phyloP scores from a whole-genome alignment of 2,329 filamentous ascomycete genomes.

The Colletotrichum tropicicola region DNA sequence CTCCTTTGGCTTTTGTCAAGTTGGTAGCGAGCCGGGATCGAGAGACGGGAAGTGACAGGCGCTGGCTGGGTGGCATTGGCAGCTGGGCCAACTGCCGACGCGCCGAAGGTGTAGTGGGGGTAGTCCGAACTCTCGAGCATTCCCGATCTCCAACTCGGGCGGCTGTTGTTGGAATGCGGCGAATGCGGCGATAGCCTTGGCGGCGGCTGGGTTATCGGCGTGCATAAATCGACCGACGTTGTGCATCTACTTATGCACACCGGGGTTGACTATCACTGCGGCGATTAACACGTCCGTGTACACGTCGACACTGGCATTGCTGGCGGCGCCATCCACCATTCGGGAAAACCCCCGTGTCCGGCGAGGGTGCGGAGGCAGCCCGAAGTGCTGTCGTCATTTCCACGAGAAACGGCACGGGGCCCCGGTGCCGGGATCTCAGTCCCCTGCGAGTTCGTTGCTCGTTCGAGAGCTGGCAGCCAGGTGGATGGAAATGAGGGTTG shows the following conservation, averaged over 20 bases:
- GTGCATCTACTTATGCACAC: neutral
- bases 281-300: slow-evolving; percentile 6
- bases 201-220: neutral
- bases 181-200: neutral
- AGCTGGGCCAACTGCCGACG: slow-evolving; percentile 14
- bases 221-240: neutral
- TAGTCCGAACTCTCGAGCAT: slow-evolving; percentile 13
- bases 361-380: slow-evolving; percentile 6
- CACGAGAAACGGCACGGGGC: neutral
- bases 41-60: slow-evolving; percentile 9
- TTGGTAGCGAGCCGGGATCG: slow-evolving; percentile 13
- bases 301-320: neutral
- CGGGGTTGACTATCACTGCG: neutral
- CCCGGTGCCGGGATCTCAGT: neutral
- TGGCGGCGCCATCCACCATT: neutral
- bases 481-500: neutral
- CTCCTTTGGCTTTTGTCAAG: slow-evolving; percentile 12
- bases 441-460: neutral
- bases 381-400: slow-evolving; percentile 9
- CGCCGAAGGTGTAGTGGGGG: slow-evolving; percentile 18
- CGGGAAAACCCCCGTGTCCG: slow-evolving; percentile 4
- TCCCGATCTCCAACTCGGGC: slow-evolving; percentile 16
- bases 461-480: neutral
- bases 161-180: neutral
- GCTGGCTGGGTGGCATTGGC: neutral